These are phyloP conservation scores for Talaromyces trachyspermus DNA, from an alignment of 495 filamentous ascomycete genomes.

Conservation along the genomic window DNA sequence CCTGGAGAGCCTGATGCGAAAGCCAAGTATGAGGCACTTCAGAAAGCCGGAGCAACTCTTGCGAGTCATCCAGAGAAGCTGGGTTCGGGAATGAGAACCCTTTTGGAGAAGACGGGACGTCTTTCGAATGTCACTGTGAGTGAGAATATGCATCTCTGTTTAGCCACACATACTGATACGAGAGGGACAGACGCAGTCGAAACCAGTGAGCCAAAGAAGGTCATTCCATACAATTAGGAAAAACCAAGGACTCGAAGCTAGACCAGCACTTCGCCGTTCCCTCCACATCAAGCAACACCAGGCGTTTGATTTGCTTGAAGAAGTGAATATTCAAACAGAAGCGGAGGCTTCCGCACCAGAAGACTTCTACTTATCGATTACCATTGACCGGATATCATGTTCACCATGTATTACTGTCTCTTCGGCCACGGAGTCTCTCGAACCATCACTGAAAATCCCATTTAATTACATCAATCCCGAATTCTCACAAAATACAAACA, in stretches of 20 bases:
- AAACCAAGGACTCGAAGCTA: slow-evolving; percentile 6
- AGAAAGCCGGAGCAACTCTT: slow-evolving; percentile 64
- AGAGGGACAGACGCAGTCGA: slow-evolving; percentile 12
- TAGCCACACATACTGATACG: slow-evolving; percentile 10
- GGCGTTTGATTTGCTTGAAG: slow-evolving; percentile 52
- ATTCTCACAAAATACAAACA: slow-evolving; percentile 22
- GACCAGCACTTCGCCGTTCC: slow-evolving; percentile 38
- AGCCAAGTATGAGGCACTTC: slow-evolving; percentile 61
- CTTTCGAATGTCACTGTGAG: slow-evolving; percentile 23
- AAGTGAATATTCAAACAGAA: slow-evolving; percentile 42
- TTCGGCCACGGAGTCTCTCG: slow-evolving; percentile 32
- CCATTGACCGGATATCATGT: slow-evolving; percentile 54
- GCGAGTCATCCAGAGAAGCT: slow-evolving; percentile 79
- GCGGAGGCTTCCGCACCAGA: slow-evolving; percentile 25
- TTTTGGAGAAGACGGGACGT: slow-evolving; percentile 32
- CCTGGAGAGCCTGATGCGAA: slow-evolving; percentile 58
- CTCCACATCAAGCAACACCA: slow-evolving; percentile 53
- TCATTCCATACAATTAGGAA: slow-evolving; percentile 45
- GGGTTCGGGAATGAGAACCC: slow-evolving; percentile 58
- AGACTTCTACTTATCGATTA: slow-evolving; percentile 50
- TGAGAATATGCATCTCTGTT: background rate
- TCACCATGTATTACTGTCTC: slow-evolving; percentile 65
- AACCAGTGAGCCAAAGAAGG: slow-evolving; percentile 30
- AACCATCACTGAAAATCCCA: slow-evolving; percentile 47
- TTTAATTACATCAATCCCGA: slow-evolving; percentile 45